Percentiles rank a stretch among this genome's conserved stretches.
These are phyloP conservation scores for Lodderomyces margitis DNA, from an alignment of 1,139 yeast genomes.

Conservation along the genomic window DNA sequence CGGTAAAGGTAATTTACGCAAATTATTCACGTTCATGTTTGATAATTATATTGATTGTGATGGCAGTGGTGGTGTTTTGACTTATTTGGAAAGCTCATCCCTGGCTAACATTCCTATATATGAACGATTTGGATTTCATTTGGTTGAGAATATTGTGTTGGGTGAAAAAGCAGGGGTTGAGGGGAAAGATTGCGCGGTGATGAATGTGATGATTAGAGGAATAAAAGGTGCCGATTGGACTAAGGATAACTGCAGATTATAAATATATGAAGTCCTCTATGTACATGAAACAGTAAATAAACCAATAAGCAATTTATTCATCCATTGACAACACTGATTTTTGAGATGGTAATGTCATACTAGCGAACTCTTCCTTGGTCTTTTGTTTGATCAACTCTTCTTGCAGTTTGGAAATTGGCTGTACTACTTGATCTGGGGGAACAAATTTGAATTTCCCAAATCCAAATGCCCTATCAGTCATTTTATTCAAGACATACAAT, in stretches of 20 bases:
- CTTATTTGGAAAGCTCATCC: slow-evolving; percentile 63
- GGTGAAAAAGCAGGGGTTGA: slow-evolving; percentile 42
- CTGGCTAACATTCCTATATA: slow-evolving; percentile 55
- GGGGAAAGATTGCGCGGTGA: slow-evolving; percentile 49
- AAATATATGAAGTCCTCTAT: slow-evolving; percentile 10
- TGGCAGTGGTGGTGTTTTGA: slow-evolving; percentile 34
- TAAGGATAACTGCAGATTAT: slow-evolving; percentile 18
- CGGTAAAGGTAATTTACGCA: slow-evolving; percentile 67
- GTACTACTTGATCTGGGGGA: slow-evolving; percentile 79
- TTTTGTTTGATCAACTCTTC: slow-evolving; percentile 45
- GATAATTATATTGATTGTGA: slow-evolving; percentile 47
- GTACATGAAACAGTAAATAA: slow-evolving; percentile 9
- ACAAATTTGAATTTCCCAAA: slow-evolving; percentile 84
- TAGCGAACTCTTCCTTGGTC: slow-evolving; percentile 34
- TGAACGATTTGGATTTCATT: slow-evolving; percentile 53
- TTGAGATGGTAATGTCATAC: slow-evolving; percentile 58
- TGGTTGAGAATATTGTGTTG: slow-evolving; percentile 48
- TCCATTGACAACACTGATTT: slow-evolving; percentile 62
- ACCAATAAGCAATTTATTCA: slow-evolving; percentile 27
- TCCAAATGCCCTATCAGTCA: slow-evolving; percentile 90
- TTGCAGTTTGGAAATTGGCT: slow-evolving; percentile 64
- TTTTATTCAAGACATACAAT: slow-evolving; percentile 76
- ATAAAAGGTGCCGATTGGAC: slow-evolving; percentile 42
- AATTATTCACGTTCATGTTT: slow-evolving; percentile 56
- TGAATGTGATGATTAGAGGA: slow-evolving; percentile 60